Evolutionary conservation across 805 yeast species (phyloP).

Genomic region (Myxozyma neglecta): DNA sequence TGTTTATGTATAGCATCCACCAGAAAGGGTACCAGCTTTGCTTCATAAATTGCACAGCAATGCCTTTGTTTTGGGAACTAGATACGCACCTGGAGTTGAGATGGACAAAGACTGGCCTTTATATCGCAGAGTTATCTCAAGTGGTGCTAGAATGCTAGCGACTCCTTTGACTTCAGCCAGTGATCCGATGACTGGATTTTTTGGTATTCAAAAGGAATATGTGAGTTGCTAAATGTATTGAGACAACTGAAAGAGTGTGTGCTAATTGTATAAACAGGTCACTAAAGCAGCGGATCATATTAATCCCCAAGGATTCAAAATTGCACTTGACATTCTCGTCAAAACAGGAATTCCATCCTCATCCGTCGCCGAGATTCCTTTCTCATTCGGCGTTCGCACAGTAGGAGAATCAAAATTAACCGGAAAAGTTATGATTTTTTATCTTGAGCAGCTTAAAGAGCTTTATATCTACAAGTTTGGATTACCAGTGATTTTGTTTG

Average conservation of each 20-base stretch:
- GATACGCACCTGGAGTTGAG: slow-evolving; percentile 57
- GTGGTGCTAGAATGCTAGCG: slow-evolving; percentile 52
- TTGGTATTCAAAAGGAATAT: slow-evolving; percentile 50
- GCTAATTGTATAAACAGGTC: slow-evolving; percentile 5
- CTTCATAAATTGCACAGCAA: slow-evolving; percentile 45
- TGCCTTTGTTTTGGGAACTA: slow-evolving; percentile 52
- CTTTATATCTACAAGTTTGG: slow-evolving; percentile 51
- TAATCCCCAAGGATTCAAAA: slow-evolving; percentile 51
- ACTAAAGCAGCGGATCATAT: slow-evolving; percentile 41
- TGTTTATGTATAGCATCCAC: slow-evolving; percentile 48
- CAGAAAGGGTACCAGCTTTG: slow-evolving; percentile 51
- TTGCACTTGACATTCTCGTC: slow-evolving; percentile 51
- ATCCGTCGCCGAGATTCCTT: slow-evolving; percentile 50
- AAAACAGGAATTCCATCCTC: slow-evolving; percentile 45
- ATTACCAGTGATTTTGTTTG: slow-evolving; percentile 41
- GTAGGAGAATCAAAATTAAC: slow-evolving; percentile 55
- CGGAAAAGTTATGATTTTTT: slow-evolving; percentile 52
- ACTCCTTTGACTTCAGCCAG: slow-evolving; percentile 53
- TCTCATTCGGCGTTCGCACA: slow-evolving; percentile 55
- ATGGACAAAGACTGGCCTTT: slow-evolving; percentile 57
- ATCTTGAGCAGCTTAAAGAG: slow-evolving; percentile 49
- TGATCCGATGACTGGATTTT: slow-evolving; percentile 57
- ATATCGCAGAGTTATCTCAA: slow-evolving; percentile 51
- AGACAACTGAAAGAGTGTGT: background rate
- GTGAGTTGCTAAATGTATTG: slow-evolving; percentile 27